A percentile compares a stretch with the other conserved stretches of the same genome.
Conservation (phyloP, 306 rosid species). For the Rosa multiflora region DNA sequence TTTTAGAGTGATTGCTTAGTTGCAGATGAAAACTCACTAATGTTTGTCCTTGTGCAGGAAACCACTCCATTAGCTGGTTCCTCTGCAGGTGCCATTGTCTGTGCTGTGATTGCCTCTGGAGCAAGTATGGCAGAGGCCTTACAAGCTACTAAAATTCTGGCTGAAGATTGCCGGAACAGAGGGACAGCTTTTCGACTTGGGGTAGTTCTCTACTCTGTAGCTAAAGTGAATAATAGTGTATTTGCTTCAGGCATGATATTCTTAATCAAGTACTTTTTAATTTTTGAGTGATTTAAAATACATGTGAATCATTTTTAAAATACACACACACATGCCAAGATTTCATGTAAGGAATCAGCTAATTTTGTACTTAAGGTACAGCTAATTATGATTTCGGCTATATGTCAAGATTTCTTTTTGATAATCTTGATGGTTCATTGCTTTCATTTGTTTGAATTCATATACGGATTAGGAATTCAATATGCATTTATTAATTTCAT, state of each 20-base stretch:
- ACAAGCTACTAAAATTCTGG: conserved; percentile 77
- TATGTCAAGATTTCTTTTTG: background rate
- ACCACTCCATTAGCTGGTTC: conserved; percentile 97
- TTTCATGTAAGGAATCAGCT: background rate
- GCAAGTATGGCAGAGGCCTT: conserved; percentile 84
- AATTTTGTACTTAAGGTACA: background rate
- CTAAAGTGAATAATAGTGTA: background rate
- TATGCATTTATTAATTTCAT: background rate
- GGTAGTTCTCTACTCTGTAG: conserved; percentile 45
- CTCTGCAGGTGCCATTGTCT: conserved; percentile 95
- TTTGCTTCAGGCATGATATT: conserved; percentile 11
- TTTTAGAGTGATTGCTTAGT: background rate
- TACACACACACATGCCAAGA: background rate
- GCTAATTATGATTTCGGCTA: background rate
- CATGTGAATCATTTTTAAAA: too few relatives aligned
- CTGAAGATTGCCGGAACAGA: conserved; percentile 77
- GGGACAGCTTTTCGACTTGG: conserved; percentile 98
- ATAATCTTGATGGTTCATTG: background rate
- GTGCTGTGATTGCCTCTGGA: conserved; percentile 93
- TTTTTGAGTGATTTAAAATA: background rate
- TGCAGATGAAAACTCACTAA: background rate
- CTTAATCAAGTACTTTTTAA: background rate
- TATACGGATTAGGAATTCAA: background rate
- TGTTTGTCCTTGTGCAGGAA: conserved; percentile 52
- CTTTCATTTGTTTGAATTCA: background rate